Evolutionary conservation across 306 rosid species (phyloP).

Genomic region (Rosa persica): DNA sequence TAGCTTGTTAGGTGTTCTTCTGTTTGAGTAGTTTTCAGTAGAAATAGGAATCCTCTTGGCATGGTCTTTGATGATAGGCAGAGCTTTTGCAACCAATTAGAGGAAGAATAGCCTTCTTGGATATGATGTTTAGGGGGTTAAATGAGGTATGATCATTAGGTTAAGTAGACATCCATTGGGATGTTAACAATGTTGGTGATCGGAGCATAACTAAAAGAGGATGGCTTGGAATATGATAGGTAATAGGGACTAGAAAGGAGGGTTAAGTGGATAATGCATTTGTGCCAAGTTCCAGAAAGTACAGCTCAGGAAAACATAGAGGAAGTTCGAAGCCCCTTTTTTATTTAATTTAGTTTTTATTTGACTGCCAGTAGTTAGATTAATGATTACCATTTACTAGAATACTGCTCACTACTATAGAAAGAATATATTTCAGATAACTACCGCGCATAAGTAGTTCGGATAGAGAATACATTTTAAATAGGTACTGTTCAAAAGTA

Average conservation of each 20-base stretch:
- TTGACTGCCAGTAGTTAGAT: background rate
- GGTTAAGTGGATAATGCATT: background rate
- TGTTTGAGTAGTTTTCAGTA: background rate
- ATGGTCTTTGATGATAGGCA: no score
- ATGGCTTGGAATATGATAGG: background rate
- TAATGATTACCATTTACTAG: background rate
- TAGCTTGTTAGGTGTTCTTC: background rate
- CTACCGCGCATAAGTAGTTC: background rate
- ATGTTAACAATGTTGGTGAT: background rate
- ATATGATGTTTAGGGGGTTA: background rate
- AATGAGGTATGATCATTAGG: background rate
- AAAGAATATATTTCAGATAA: background rate
- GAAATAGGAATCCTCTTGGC: background rate
- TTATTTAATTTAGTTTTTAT: background rate
- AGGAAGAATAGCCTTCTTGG: background rate
- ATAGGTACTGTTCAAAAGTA: background rate
- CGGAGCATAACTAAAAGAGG: background rate
- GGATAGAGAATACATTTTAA: background rate
- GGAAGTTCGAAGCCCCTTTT: background rate
- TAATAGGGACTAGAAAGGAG: background rate
- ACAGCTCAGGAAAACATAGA: background rate
- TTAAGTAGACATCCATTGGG: background rate
- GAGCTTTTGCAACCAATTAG: background rate
- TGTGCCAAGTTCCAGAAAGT: background rate
- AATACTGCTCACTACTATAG: background rate